Percentiles rank a stretch among this genome's conserved stretches.
Conservation (phyloP, 1,284 basidiomycete genomes). For the Wallemia mellicola region DNA sequence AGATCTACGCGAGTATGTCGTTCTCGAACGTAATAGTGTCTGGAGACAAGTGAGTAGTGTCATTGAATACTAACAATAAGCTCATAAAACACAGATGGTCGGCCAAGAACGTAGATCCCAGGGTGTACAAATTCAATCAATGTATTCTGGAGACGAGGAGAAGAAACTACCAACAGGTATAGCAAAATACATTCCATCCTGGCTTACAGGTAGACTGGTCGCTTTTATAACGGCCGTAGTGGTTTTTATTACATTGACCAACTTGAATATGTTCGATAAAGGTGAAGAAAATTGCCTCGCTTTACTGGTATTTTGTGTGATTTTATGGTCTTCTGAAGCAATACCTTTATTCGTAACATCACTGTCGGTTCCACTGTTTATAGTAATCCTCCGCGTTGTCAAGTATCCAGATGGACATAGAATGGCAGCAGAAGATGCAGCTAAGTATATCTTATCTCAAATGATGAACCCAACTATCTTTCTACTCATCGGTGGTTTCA, state of each 20-base stretch:
- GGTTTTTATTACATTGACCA: constrained; percentile 31
- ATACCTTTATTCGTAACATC: constrained; percentile 93
- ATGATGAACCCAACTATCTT: constrained; percentile 18
- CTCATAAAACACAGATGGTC: constrained; percentile 36
- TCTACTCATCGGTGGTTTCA: constrained; percentile 45
- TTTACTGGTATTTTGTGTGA: constrained; percentile 63
- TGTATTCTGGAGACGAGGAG: neutral
- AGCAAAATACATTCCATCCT: constrained; percentile 10
- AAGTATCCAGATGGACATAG: constrained; percentile 30
- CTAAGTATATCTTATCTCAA: constrained; percentile 36
- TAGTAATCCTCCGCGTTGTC: constrained; percentile 66
- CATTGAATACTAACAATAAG: neutral
- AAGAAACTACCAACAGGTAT: neutral
- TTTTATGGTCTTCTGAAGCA: constrained; percentile 33
- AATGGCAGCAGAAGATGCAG: constrained; percentile 37
- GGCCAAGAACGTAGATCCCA: constrained; percentile 47
- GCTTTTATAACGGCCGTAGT: constrained; percentile 27
- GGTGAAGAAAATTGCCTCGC: constrained; percentile 68
- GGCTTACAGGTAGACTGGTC: constrained; percentile 31
- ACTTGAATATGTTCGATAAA: constrained; percentile 28
- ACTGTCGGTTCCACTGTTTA: constrained; percentile 54
- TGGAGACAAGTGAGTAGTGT: constrained; percentile 30
- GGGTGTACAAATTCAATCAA: neutral
- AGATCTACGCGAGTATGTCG: constrained; percentile 21
- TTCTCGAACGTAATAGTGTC: constrained; percentile 79